Evolutionary conservation across 306 rosid species (phyloP), one percentile per base, ranked within the genome.

Genomic region (Glycine latifolia): DNA sequence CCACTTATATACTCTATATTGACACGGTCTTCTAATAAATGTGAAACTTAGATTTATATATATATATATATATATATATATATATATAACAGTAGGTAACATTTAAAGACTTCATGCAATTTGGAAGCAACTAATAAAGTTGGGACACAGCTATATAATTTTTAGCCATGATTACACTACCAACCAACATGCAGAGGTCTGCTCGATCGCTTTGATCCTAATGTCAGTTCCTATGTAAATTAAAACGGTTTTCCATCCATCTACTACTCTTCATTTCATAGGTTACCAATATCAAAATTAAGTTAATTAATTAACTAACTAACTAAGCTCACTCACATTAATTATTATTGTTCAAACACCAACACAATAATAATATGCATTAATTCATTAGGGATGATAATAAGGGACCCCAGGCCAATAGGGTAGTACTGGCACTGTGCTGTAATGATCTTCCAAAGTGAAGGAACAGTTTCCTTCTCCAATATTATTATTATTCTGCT

Each of bases 381-480:
- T 26, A 26, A 26, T 8, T 49, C 33, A 62, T n/a, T 60, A 82
- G 65, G 93, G 93, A 63, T 90, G 88, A 82, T 90, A 88, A 80
- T 91, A 87, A 13, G 97, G 89, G 58, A 87, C 79, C n/a, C 77
- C 80, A 73, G 90, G 87, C 94, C 94, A 95, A 43, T 89, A 88
- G 47, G 92, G 84, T 58, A 89, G 85, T 47, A 73, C 52, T 16
- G 79, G 89, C 15, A 88, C 87, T 8, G 87, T 89, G 84, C 79
- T 90, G 47, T 85, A 89, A 75, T 39, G 7, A 39, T 90, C 93
- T 49, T 89, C 97, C 80, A 87, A 79, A 69, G 80, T 86, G 87
- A 77, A 86, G 26, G 83, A 82, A 81, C 83, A 84, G 71, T 85
- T 91, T 86, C 91, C 90, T 7, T 87, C 37, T 3, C 26, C 86